Evolutionary conservation across 2,329 filamentous ascomycete species (phyloP).

Genomic region (Fonsecaea erecta): DNA sequence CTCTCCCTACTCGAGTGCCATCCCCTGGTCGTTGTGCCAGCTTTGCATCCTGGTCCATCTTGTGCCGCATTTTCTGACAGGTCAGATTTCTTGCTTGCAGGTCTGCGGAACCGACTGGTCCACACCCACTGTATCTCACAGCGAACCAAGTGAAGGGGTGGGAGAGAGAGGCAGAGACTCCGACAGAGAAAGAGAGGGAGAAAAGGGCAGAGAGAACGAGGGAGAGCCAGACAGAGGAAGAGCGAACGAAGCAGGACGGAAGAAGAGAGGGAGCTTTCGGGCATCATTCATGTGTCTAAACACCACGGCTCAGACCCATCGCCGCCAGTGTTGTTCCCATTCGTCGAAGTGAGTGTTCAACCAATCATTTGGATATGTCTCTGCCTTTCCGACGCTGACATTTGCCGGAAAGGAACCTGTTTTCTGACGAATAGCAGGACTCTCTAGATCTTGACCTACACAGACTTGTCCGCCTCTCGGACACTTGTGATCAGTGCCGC

Average conservation of each 20-base stretch:
- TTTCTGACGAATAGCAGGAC: constrained; percentile 7
- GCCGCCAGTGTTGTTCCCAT: background rate
- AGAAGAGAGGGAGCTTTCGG: background rate
- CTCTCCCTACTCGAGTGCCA: background rate
- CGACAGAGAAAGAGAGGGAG: background rate
- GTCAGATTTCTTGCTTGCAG: constrained; percentile 1
- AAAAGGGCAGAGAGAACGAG: too few species aligned
- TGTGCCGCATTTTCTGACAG: background rate
- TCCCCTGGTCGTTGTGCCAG: background rate
- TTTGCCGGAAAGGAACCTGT: background rate
- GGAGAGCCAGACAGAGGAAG: too few species aligned
- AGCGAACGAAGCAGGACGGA: too few species aligned
- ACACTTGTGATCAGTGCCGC: background rate
- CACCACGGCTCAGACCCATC: background rate
- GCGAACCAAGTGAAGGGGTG: background rate
- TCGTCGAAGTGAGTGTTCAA: background rate
- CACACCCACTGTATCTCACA: background rate
- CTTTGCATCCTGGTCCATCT: background rate
- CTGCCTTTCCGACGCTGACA: background rate
- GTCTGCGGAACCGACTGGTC: background rate
- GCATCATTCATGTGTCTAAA: background rate
- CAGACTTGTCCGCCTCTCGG: constrained; percentile 1
- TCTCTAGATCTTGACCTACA: background rate
- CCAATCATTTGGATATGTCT: background rate
- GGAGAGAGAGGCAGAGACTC: background rate